Percentiles rank a stretch among this genome's conserved stretches.
These are phyloP conservation scores for Metschnikowia henanensis DNA, from an alignment of 805 yeast genomes.

Conservation along the genomic window DNA sequence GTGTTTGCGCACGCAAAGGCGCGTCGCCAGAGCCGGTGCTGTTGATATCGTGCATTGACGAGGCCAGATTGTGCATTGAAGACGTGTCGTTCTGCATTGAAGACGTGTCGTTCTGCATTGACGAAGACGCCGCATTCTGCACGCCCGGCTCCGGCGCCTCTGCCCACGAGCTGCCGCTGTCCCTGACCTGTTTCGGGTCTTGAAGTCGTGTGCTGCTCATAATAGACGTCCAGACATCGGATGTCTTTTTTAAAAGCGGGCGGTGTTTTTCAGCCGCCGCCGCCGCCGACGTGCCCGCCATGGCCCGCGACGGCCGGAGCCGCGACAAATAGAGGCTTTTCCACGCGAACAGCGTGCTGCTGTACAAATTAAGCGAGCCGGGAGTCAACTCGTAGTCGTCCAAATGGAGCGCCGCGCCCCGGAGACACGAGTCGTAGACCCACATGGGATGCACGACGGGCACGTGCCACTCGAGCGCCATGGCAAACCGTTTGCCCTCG, in stretches of 20 bases:
- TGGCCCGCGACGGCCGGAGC: conserved; percentile 1
- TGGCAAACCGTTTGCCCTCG: conserved; percentile 51
- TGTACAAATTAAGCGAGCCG: conserved; percentile 12
- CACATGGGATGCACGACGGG: conserved; percentile 54
- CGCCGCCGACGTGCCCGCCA: too few relatives aligned
- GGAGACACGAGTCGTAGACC: conserved; percentile 44
- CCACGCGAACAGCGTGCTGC: conserved; percentile 40
- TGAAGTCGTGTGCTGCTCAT: conserved; percentile 28
- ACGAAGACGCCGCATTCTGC: too few relatives aligned
- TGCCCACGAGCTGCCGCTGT: conserved; percentile 29
- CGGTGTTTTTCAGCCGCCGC: conserved; percentile 8
- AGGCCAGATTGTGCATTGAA: conserved; percentile 1
- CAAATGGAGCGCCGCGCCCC: conserved; percentile 44
- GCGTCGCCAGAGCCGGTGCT: too few relatives aligned
- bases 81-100: background rate
- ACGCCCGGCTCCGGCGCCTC: too few relatives aligned
- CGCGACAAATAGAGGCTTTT: conserved; percentile 19
- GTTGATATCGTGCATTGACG: background rate
- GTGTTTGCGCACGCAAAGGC: background rate
- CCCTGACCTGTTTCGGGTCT: conserved; percentile 14
- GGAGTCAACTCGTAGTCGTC: conserved; percentile 38
- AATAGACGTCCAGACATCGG: conserved; percentile 45
- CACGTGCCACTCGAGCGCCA: conserved; percentile 53
- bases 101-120: too few relatives aligned
- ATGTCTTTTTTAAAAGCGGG: conserved; percentile 21